Base-by-base conservation (phyloP, 75 land plant species). In the Cryptomeria japonica region DNA sequence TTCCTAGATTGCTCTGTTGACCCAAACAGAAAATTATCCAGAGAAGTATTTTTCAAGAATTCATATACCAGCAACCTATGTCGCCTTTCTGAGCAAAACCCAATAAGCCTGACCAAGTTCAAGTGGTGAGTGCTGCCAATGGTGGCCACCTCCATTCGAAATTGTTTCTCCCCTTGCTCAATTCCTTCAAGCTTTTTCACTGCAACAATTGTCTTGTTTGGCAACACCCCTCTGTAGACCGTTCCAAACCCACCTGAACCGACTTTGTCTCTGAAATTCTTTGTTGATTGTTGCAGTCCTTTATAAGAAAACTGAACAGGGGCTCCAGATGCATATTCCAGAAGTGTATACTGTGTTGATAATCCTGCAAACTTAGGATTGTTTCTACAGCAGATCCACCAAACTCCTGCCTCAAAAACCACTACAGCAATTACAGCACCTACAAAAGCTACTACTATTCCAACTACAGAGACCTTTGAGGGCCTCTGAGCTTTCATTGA, bases 61-160 rank as follows among this genome's bases (percentile, higher is more conserved):
- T 95, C 97, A 94, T 90, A 90, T 13, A 90, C 84, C 70, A 90
- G 72, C 44, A 90, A 51, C 72, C 85, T 89, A 28, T 89, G 75
- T 2, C 46, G 25, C 19, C 85, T 44, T 51, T 89, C 91, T 28
- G 84, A 61, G 85, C 91, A 89, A 46, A 90, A 90, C 1, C 90
- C 91, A 38, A 76, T 61, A 16, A 90, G 91, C 58, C 51, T 80
- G 19, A 89, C 95, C 92, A 97, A 89, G 91, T 97, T 94, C 90
- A 93, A 73, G 70, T 97, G 99, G 87, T 97, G 97, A n/a, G 96
- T 96, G 84, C 95, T 93, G 16, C 97, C 94, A 13, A 97, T 97
- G 1, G 95, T 94, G 2, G 95, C 94, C 1, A 97, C 95, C 89
- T 96, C 99, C 93, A 92, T 94, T 58, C 95, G 85, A 86, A 97